Conservation (phyloP, 2,329 filamentous ascomycete genomes). For the Colletotrichum tanaceti region DNA sequence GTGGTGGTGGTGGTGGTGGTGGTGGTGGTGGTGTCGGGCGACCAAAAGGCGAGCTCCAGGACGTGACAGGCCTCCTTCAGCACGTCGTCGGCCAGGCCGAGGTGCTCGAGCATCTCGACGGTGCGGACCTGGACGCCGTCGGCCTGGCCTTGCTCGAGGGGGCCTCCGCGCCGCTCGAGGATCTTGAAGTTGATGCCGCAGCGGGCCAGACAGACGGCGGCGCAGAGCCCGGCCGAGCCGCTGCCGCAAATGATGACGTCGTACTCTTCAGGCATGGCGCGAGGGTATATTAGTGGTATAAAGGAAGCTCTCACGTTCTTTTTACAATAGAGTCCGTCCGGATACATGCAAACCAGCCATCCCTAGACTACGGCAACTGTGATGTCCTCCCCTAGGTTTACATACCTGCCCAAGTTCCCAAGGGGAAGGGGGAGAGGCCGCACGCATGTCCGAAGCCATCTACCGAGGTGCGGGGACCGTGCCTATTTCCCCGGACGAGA, state of each 20-base stretch:
- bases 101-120: slow-evolving; percentile 71
- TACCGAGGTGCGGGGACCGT: slow-evolving; percentile 12
- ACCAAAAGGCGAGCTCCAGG: slow-evolving; percentile 69
- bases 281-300: no score
- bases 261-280: slow-evolving; percentile 20
- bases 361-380: no score
- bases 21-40: slow-evolving; percentile 45
- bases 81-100: slow-evolving; percentile 65
- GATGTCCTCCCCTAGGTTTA: not conserved
- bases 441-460: not conserved
- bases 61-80: slow-evolving; percentile 69
- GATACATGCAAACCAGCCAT: no score
- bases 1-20: no score
- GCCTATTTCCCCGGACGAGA: slow-evolving; percentile 7
- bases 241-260: slow-evolving; percentile 37
- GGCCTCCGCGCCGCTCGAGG: slow-evolving; percentile 48
- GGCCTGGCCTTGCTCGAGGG: slow-evolving; percentile 62
- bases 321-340: not conserved
- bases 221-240: slow-evolving; percentile 55
- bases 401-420: not conserved
- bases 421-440: not conserved
- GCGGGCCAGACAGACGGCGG: slow-evolving; percentile 56
- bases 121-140: slow-evolving; percentile 72
- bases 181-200: slow-evolving; percentile 55
- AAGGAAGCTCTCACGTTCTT: no score